A percentile compares a stretch with the other conserved stretches of the same genome.
Conservation (phyloP, 352 stramenopile species). For the Elongisporangium anandrum region DNA sequence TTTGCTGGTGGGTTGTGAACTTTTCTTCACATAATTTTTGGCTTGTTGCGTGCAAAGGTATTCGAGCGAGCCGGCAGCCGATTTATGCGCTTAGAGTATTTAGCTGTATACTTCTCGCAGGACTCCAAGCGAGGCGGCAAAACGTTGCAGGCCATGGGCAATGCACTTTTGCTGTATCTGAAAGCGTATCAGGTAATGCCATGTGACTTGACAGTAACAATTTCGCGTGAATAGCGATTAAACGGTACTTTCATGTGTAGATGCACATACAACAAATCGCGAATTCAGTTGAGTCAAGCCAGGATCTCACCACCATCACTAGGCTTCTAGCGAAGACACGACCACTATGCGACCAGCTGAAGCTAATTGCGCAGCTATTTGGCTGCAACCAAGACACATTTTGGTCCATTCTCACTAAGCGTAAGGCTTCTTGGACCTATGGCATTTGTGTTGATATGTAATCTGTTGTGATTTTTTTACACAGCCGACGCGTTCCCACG, state of each 20-base stretch:
- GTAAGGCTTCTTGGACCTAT: conserved; percentile 10
- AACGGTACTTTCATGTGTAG: conserved; percentile 10
- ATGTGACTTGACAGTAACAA: neutral
- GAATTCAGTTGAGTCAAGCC: neutral
- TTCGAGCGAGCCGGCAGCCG: conserved; percentile 50
- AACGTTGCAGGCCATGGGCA: conserved; percentile 51
- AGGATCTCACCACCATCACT: conserved; percentile 15
- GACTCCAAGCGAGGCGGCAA: conserved; percentile 56
- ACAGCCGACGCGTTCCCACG: conserved; percentile 33
- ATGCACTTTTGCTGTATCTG: conserved; percentile 48
- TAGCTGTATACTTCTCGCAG: conserved; percentile 62
- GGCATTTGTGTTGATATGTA: neutral
- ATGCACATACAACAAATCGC: conserved; percentile 11
- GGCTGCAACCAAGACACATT: conserved; percentile 24
- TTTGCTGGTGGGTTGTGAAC: neutral
- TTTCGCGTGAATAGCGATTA: neutral
- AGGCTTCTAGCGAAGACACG: conserved; percentile 30
- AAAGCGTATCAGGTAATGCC: conserved; percentile 40
- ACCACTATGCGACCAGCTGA: conserved; percentile 24
- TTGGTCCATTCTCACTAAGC: conserved; percentile 36
- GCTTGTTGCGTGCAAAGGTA: conserved; percentile 11
- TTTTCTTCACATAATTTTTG: neutral
- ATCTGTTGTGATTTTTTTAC: conserved; percentile 13
- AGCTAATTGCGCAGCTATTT: conserved; percentile 23
- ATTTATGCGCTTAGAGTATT: conserved; percentile 55